Evolutionary conservation across 2,329 filamentous ascomycete genomes (phyloP).

Genomic region (Bipolaris oryzae): DNA sequence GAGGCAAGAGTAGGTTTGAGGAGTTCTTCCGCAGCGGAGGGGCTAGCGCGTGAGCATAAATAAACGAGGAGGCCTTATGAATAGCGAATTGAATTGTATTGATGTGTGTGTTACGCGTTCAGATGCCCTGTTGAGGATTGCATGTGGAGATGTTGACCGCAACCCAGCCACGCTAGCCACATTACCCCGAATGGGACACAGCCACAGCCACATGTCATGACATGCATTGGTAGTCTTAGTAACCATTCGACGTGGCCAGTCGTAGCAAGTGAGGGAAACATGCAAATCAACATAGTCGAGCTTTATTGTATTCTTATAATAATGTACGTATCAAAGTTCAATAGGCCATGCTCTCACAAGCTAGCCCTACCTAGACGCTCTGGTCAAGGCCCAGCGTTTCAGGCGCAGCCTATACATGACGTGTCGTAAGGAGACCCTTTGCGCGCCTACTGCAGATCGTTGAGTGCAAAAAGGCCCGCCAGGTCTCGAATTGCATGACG

Average conservation of each 20-base stretch:
- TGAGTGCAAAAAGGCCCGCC: constrained; percentile 16
- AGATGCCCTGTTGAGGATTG: not conserved
- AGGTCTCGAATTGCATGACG: constrained; percentile 22
- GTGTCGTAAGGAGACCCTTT: constrained; percentile 15
- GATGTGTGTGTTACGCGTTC: not conserved
- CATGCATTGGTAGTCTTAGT: not conserved
- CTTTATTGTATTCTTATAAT: no score
- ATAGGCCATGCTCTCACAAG: not conserved
- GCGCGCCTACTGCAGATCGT: constrained; percentile 21
- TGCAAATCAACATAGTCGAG: not conserved
- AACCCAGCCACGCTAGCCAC: not conserved
- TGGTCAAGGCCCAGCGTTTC: constrained; percentile 2
- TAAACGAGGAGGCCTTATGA: not conserved
- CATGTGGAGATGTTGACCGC: not conserved
- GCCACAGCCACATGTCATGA: constrained; percentile 2
- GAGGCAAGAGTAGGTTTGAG: constrained; percentile 49
- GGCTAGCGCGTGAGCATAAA: not conserved
- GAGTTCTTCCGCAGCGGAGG: constrained; percentile 32
- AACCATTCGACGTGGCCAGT: not conserved
- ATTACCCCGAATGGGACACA: not conserved
- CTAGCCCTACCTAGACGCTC: not conserved
- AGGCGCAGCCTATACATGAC: constrained; percentile 6
- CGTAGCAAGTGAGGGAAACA: not conserved
- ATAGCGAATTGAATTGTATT: not conserved
- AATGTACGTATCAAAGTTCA: not conserved